Conservation (phyloP, 371 early-diverging fungal species). For the Phascolomyces articulosus region DNA sequence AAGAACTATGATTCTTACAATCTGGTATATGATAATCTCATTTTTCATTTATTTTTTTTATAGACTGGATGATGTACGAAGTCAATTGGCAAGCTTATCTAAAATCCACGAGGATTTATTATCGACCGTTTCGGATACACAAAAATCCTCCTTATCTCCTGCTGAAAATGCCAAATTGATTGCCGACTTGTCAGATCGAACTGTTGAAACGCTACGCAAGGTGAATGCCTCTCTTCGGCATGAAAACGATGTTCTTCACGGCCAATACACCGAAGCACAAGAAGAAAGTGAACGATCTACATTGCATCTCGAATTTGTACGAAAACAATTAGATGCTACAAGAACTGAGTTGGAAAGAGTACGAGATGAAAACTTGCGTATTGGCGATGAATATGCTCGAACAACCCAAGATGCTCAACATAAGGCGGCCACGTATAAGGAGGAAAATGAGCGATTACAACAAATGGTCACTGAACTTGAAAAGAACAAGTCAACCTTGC, state of each 20-base stretch:
- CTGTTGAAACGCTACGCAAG: slow-evolving; percentile 19
- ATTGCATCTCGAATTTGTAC: slow-evolving; percentile 22
- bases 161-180: neutral
- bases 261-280: slow-evolving; percentile 16
- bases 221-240: slow-evolving; percentile 22
- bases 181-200: slow-evolving; percentile 1
- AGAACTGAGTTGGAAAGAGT: slow-evolving; percentile 16
- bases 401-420: slow-evolving; percentile 9
- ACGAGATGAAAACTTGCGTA: slow-evolving; percentile 18
- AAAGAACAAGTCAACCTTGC: neutral
- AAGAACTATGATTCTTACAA: too few relatives aligned
- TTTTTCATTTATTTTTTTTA: neutral
- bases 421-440: slow-evolving; percentile 23
- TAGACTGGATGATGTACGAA: slow-evolving; percentile 22
- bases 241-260: slow-evolving; percentile 25
- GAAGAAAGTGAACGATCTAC: slow-evolving; percentile 17
- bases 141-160: neutral
- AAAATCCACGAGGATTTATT: slow-evolving; percentile 15
- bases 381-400: slow-evolving; percentile 1
- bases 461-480: neutral
- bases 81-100: slow-evolving; percentile 19
- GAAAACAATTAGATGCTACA: slow-evolving; percentile 15
- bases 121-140: slow-evolving; percentile 9
- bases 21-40: neutral
- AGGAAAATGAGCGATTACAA: slow-evolving; percentile 4